Evolutionary conservation across 78 protist genomes (phyloP), one percentile per base, ranked within the genome.

Genomic region (Polysphondylium violaceum): DNA sequence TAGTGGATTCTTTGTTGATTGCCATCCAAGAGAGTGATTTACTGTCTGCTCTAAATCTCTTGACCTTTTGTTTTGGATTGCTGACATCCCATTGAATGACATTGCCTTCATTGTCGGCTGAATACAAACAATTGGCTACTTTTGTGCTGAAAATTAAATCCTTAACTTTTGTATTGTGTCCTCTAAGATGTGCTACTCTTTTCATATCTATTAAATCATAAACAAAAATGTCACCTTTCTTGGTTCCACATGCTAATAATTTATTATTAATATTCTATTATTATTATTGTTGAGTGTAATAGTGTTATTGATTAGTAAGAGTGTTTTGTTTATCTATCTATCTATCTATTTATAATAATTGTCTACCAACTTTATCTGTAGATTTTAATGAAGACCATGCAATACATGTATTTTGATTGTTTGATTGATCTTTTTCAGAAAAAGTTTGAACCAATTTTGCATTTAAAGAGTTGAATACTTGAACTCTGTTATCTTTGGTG

Each of bases 61-160:
- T n/a, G 27, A 68, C 36, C 16, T 25, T 33, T 11, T 68, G 27
- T 27, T 68, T 44, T 36, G 76, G 43, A 14, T 47, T 8, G 11
- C 53, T 47, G 53, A 47, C 11, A 43, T 68, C 76, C 76, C 76
- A 68, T 68, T 68, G 76, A 33, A 25, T 23, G 25, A 68, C 35
- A 27, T 41, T 68, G 25, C 76, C 76, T 5, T 50, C 11, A 16
- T 6, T 7, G 25, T 44, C 35, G 16, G 76, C 21, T n/a, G n/a
- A n/a, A n/a, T n/a, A n/a, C n/a, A n/a, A n/a, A n/a, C n/a, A n/a
- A n/a, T n/a, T n/a, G n/a, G n/a, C n/a, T n/a, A n/a, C n/a, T n/a
- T n/a, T n/a, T n/a, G n/a, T n/a, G n/a, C n/a, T n/a, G n/a, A n/a
- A n/a, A n/a, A n/a, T n/a, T n/a, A n/a, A n/a, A n/a, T n/a, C n/a